phyloP scores from a whole-genome alignment of 768 basidiomycete genomes.

The Boletus subcaerulescens region DNA sequence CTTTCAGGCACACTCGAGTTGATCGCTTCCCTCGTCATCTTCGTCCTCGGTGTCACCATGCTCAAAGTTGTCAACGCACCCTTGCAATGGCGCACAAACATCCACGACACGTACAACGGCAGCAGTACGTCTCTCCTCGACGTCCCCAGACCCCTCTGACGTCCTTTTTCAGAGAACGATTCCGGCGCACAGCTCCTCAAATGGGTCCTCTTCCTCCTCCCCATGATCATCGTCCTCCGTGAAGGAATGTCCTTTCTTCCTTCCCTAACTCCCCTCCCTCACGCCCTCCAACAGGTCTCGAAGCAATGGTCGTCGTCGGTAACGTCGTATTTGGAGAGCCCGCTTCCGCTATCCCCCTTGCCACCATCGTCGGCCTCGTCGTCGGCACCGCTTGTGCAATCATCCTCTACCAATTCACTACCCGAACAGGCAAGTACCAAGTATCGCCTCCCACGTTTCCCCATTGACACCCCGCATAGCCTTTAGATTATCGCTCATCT shows the following conservation, averaged over 20 bases:
- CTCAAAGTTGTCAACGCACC: slow-evolving; percentile 93
- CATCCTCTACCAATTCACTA: slow-evolving; percentile 78
- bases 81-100: slow-evolving; percentile 92
- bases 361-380: slow-evolving; percentile 81
- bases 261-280: neutral
- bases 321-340: slow-evolving; percentile 85
- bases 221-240: slow-evolving; percentile 87
- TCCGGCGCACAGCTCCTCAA: slow-evolving; percentile 54
- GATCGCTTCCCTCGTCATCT: slow-evolving; percentile 77
- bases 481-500: slow-evolving; percentile 81
- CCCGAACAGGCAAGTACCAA: slow-evolving; percentile 54
- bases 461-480: slow-evolving; percentile 37
- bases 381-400: slow-evolving; percentile 72
- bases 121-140: slow-evolving; percentile 39
- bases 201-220: slow-evolving; percentile 89
- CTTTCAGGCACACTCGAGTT: slow-evolving; percentile 61
- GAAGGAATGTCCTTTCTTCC: slow-evolving; percentile 54
- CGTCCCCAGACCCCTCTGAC: neutral
- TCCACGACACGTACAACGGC: slow-evolving; percentile 71
- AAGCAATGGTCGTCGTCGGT: slow-evolving; percentile 91
- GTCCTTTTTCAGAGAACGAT: slow-evolving; percentile 38
- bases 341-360: slow-evolving; percentile 85
- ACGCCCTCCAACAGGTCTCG: slow-evolving; percentile 52
- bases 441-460: too few relatives aligned
- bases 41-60: slow-evolving; percentile 92